These are phyloP conservation scores for Austroboletus festivus DNA, from an alignment of 768 basidiomycete species.

Conservation along the genomic window DNA sequence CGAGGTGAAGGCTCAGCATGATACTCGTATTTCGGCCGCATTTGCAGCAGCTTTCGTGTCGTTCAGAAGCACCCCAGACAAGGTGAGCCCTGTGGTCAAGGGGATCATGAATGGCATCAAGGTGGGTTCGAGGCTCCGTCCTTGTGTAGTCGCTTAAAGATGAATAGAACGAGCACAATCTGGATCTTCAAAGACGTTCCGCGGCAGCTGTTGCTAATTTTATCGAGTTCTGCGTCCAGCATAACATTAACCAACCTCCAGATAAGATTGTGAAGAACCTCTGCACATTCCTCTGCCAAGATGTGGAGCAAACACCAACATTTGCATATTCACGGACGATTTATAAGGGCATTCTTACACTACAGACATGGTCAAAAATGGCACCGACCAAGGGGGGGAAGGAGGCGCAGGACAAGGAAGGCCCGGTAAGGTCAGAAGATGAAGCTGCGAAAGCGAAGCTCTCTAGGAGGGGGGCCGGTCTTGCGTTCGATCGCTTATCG, in stretches of 20 bases:
- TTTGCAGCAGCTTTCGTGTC: constrained; percentile 91
- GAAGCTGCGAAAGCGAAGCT: constrained; percentile 65
- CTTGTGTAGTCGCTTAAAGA: constrained; percentile 5
- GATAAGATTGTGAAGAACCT: constrained; percentile 98
- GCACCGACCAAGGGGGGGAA: constrained; percentile 34
- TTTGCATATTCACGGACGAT: constrained; percentile 67
- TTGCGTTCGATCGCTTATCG: constrained; percentile 80
- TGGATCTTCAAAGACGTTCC: constrained; percentile 84
- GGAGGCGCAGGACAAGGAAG: constrained; percentile 42
- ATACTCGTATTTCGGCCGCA: constrained; percentile 82
- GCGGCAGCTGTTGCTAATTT: constrained; percentile 85
- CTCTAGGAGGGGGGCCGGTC: constrained; percentile 79
- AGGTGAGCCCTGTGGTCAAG: constrained; percentile 94
- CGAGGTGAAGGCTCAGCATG: constrained; percentile 80
- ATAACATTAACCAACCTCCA: constrained; percentile 75
- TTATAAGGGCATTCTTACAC: constrained; percentile 74
- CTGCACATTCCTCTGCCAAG: constrained; percentile 94
- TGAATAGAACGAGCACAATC: constrained; percentile 78
- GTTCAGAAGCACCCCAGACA: constrained; percentile 81
- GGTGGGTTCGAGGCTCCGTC: constrained; percentile 41
- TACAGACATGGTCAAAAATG: constrained; percentile 45
- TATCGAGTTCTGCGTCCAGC: constrained; percentile 76
- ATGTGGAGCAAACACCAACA: constrained; percentile 84
- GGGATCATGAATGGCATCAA: constrained; percentile 98
- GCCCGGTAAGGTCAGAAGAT: constrained; percentile 41